Evolutionary conservation across 257 asterid species (phyloP).

Genomic region (Avicennia marina): DNA sequence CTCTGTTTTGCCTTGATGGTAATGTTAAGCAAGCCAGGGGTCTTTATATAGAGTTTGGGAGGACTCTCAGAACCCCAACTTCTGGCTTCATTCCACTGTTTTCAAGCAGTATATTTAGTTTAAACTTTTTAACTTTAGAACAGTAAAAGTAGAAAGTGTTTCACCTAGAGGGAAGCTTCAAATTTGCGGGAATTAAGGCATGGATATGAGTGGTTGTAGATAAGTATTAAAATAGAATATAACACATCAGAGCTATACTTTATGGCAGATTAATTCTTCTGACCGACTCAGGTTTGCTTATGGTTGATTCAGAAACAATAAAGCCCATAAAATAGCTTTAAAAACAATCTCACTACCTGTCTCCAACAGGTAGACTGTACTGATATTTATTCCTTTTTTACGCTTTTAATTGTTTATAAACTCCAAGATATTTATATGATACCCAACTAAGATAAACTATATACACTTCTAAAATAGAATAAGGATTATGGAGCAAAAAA

Average conservation of each 20-base stretch:
- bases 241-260: neutral
- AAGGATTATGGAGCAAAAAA: neutral
- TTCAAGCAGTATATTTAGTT: neutral
- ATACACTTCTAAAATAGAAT: no score
- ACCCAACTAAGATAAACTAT: no score
- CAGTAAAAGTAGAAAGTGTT: neutral
- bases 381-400: neutral
- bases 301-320: no score
- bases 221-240: neutral
- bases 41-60: constrained; percentile 7
- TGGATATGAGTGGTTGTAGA: neutral
- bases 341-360: no score
- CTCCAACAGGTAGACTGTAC: no score
- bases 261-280: neutral
- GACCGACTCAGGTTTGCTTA: neutral
- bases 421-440: constrained; percentile 7
- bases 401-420: constrained; percentile 4
- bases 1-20: constrained; percentile 12
- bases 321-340: neutral
- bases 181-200: neutral
- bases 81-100: neutral
- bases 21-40: constrained; percentile 5
- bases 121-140: neutral
- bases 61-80: neutral
- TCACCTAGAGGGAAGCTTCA: neutral